Evolutionary conservation across 257 asterid genomes (phyloP), one percentile per base, ranked within the genome.

Genomic region (Euphrasia confusa): DNA sequence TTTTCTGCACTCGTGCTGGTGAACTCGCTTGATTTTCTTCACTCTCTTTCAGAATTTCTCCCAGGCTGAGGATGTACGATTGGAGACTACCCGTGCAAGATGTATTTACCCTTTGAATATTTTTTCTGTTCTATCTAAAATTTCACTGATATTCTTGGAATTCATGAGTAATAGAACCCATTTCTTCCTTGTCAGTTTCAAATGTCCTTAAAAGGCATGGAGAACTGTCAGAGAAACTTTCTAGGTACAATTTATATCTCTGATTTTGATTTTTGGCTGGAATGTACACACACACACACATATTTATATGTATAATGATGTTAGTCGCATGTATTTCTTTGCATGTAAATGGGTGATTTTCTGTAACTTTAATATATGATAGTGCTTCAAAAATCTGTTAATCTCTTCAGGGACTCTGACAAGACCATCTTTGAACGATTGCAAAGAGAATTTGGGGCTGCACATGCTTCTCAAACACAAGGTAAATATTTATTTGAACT

Each of bases 391-490:
- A 72, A 68, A 58, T 50, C 62, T 76, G 68, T 47, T 71, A 63
- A 32, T 40, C 56, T 74, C 52, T 47, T 47, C 70, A 89, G 99
- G 90, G 99, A 93, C 75, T 89, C 99, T 60, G 99, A 93, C 75
- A 93, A 85, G 85, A 78, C 82, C 24, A 72, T 87, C 58, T 89
- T 87, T 74, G 94, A 87, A 79, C 96, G 97, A 57, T 60, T 93
- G 76, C 94, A 84, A 62, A 83, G 83, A 74, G 99, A 89, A 74
- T 93, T 93, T 78, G 92, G 87, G 75, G 85, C 82, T 67, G 96
- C 95, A 2, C 90, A 83, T 35, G 88, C 90, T 68, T 83, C 91
- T 77, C 96, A 89, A 74, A 83, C 92, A 57, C 94, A 83, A 89
- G 99, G 99, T 93, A 78, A 63, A 58, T 58, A 2, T 4, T 33